phyloP scores from a whole-genome alignment of 805 yeast genomes.

The Ogataea nitratoaversa region DNA sequence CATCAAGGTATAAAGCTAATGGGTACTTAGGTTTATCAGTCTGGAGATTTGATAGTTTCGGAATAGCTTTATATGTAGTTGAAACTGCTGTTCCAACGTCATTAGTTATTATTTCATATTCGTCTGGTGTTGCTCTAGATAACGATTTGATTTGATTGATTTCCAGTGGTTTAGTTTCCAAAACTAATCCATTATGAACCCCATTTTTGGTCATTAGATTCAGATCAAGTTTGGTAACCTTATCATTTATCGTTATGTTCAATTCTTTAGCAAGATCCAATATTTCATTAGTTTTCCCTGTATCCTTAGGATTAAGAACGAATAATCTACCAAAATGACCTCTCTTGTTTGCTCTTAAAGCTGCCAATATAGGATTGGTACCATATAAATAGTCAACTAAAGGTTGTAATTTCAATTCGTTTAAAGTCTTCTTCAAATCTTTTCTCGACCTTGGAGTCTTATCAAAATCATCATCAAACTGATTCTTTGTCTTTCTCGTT shows the following conservation, averaged over 20 bases:
- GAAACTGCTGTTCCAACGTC: slow-evolving; percentile 19
- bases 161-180: slow-evolving; percentile 57
- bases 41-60: not conserved
- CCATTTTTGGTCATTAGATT: slow-evolving; percentile 60
- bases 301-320: slow-evolving; percentile 36
- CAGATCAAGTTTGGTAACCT: slow-evolving; percentile 44
- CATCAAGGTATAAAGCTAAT: slow-evolving; percentile 71
- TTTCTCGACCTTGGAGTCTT: slow-evolving; percentile 3
- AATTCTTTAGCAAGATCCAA: slow-evolving; percentile 41
- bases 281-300: slow-evolving; percentile 37
- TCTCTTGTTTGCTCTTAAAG: slow-evolving; percentile 54
- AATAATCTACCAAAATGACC: slow-evolving; percentile 47
- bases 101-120: slow-evolving; percentile 18
- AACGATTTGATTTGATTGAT: slow-evolving; percentile 28
- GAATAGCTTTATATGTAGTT: slow-evolving; percentile 7
- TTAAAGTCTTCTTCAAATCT: slow-evolving; percentile 12
- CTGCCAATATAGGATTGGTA: slow-evolving; percentile 69
- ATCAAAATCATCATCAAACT: too few species aligned
- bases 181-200: slow-evolving; percentile 76
- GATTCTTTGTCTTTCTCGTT: slow-evolving; percentile 2
- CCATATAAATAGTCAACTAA: slow-evolving; percentile 72
- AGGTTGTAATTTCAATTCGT: slow-evolving; percentile 34
- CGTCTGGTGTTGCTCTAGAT: slow-evolving; percentile 11
- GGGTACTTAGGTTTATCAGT: slow-evolving; percentile 38
- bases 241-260: slow-evolving; percentile 33